Percentiles rank a stretch among this genome's conserved stretches.
These are phyloP conservation scores for Quercus variabilis DNA, from an alignment of 306 rosid species.

Conservation along the genomic window DNA sequence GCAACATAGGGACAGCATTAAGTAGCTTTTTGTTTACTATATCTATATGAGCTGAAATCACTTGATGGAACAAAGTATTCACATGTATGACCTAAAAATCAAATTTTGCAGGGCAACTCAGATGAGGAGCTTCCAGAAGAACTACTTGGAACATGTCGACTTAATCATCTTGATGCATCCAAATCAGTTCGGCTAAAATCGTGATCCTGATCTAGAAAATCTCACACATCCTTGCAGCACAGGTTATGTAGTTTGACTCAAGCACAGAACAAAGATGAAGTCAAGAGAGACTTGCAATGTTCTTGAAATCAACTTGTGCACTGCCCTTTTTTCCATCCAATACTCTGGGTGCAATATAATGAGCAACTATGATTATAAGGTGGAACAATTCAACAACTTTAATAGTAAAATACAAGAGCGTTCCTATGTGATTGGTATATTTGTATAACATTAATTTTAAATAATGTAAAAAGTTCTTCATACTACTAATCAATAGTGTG, in stretches of 20 bases:
- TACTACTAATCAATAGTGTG: neutral
- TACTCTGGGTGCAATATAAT: neutral
- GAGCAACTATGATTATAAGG: neutral
- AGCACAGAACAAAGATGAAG: constrained; percentile 1
- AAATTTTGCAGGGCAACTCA: constrained; percentile 60
- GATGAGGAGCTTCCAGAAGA: constrained; percentile 82
- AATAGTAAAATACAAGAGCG: neutral
- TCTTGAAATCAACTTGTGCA: constrained; percentile 9
- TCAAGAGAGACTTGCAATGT: neutral
- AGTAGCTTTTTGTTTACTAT: neutral
- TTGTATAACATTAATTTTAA: neutral
- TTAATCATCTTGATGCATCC: constrained; percentile 70
- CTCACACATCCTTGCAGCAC: constrained; percentile 10
- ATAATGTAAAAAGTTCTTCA: neutral
- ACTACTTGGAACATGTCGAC: constrained; percentile 78
- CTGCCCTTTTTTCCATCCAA: constrained; percentile 12
- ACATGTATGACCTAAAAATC: neutral
- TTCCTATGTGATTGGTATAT: neutral
- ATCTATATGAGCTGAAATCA: neutral
- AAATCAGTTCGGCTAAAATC: constrained; percentile 45
- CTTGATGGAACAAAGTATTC: neutral
- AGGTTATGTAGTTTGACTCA: neutral
- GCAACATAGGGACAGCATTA: too few relatives aligned
- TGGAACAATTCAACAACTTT: neutral
- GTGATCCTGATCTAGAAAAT: constrained; percentile 7